A percentile compares a stretch with the other conserved stretches of the same genome.
phyloP scores from a whole-genome alignment of 2,329 filamentous ascomycete genomes.

The Talaromyces verruculosus region DNA sequence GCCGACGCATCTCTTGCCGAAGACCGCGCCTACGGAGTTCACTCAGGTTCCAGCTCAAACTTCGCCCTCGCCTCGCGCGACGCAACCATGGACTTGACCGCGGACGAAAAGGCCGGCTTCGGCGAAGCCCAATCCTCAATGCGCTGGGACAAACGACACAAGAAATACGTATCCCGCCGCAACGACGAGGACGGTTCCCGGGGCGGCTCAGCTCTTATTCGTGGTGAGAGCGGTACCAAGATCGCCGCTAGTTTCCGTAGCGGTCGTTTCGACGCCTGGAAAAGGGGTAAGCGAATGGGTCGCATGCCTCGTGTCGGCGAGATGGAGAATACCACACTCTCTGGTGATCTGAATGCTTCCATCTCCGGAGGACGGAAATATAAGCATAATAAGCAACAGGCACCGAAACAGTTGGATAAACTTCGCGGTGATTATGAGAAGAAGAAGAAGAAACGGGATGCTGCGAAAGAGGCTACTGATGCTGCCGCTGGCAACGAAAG shows the following conservation, averaged over 20 bases:
- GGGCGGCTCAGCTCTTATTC: conserved; percentile 68
- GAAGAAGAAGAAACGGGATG: conserved; percentile 88
- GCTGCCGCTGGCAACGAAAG: conserved; percentile 29
- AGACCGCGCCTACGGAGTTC: conserved; percentile 89
- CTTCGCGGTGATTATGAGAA: conserved; percentile 86
- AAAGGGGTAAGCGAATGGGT: conserved; percentile 77
- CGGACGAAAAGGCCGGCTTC: conserved; percentile 81
- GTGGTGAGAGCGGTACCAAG: conserved; percentile 90
- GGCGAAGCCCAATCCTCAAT: conserved; percentile 73
- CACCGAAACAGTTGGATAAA: conserved; percentile 91
- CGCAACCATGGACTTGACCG: conserved; percentile 87
- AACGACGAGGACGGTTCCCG: conserved; percentile 94
- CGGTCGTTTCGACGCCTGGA: conserved; percentile 92
- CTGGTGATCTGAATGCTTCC: conserved; percentile 33
- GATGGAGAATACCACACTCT: conserved; percentile 57
- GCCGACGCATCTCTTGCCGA: conserved; percentile 77
- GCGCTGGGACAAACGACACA: conserved; percentile 96
- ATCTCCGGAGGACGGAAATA: conserved; percentile 58
- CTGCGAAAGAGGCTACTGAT: conserved; percentile 64
- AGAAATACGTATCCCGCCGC: conserved; percentile 86
- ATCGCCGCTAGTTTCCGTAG: conserved; percentile 92
- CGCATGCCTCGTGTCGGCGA: conserved; percentile 81
- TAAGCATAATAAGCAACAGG: conserved; percentile 82
- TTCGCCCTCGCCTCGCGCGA: conserved; percentile 86
- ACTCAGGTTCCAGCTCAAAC: conserved; percentile 71